Conservation (phyloP, 495 filamentous ascomycete species). For the Penicillium maclennaniae region DNA sequence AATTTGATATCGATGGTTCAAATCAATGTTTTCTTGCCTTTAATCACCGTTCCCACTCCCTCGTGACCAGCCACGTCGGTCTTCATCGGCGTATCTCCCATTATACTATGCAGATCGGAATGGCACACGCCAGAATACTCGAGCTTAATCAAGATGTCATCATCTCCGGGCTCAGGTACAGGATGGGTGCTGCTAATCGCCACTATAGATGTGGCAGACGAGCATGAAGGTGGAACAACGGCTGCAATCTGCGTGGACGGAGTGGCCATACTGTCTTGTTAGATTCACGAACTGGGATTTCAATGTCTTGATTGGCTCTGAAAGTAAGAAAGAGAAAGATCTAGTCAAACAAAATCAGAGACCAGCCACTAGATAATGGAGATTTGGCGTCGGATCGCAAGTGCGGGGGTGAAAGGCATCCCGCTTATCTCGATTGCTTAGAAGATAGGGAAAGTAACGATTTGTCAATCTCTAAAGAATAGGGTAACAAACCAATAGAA, state of each 20-base stretch:
- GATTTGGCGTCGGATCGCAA: not conserved
- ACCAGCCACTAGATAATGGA: not conserved
- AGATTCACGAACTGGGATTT: not conserved
- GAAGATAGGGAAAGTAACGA: not conserved
- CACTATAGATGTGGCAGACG: slow-evolving; percentile 21
- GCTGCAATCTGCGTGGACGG: slow-evolving; percentile 37
- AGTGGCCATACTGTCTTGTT: slow-evolving; percentile 16
- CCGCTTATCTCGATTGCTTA: slow-evolving; percentile 3
- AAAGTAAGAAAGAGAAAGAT: not conserved
- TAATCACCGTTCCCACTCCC: slow-evolving; percentile 38
- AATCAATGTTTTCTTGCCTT: slow-evolving; percentile 19
- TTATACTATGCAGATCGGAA: slow-evolving; percentile 43
- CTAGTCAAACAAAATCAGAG: not conserved
- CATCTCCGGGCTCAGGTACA: slow-evolving; percentile 31
- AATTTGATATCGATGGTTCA: not conserved
- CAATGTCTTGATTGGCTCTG: not conserved
- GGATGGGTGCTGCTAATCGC: slow-evolving; percentile 28
- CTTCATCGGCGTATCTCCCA: slow-evolving; percentile 44
- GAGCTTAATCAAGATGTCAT: slow-evolving; percentile 40
- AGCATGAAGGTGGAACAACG: slow-evolving; percentile 27
- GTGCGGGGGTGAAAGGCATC: slow-evolving; percentile 6
- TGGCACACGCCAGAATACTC: slow-evolving; percentile 44
- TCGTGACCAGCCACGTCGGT: slow-evolving; percentile 46
- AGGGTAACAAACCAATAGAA: not conserved
- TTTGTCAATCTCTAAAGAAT: not conserved